phyloP scores from a whole-genome alignment of 2,329 filamentous ascomycete genomes.

The Calonectria hongkongensis region DNA sequence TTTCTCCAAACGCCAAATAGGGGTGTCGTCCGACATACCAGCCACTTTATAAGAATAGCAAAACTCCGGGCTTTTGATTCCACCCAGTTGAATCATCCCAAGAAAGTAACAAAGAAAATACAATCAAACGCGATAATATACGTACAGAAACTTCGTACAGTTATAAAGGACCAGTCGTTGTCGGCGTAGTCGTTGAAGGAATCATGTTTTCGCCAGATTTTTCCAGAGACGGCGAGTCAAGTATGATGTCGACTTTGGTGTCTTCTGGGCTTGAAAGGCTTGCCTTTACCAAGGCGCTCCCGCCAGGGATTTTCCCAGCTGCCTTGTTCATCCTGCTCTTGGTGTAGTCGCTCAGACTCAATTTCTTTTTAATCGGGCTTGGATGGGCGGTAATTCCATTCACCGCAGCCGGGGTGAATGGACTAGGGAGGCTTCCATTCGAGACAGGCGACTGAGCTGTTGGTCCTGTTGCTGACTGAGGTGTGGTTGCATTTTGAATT shows the following conservation, averaged over 20 bases:
- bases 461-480: constrained; percentile 67
- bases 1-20: constrained; percentile 54
- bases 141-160: constrained; percentile 53
- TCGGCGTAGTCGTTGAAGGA: constrained; percentile 47
- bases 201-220: constrained; percentile 54
- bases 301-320: constrained; percentile 60
- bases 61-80: constrained; percentile 58
- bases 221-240: constrained; percentile 56
- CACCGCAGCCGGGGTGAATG: constrained; percentile 64
- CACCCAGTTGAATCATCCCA: constrained; percentile 47
- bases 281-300: constrained; percentile 57
- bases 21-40: constrained; percentile 49
- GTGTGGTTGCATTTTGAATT: constrained; percentile 64
- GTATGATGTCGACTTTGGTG: constrained; percentile 60
- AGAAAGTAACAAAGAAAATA: constrained; percentile 47
- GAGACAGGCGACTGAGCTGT: constrained; percentile 71
- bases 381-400: constrained; percentile 69
- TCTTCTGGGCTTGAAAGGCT: constrained; percentile 61
- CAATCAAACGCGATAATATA: constrained; percentile 47
- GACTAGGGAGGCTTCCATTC: constrained; percentile 61
- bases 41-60: constrained; percentile 54
- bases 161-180: constrained; percentile 55
- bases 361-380: constrained; percentile 80
- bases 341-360: constrained; percentile 79
- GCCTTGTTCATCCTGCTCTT: constrained; percentile 76